These are phyloP conservation scores for Venturia pyrina DNA, from an alignment of 2,329 filamentous ascomycete species.

Conservation along the genomic window DNA sequence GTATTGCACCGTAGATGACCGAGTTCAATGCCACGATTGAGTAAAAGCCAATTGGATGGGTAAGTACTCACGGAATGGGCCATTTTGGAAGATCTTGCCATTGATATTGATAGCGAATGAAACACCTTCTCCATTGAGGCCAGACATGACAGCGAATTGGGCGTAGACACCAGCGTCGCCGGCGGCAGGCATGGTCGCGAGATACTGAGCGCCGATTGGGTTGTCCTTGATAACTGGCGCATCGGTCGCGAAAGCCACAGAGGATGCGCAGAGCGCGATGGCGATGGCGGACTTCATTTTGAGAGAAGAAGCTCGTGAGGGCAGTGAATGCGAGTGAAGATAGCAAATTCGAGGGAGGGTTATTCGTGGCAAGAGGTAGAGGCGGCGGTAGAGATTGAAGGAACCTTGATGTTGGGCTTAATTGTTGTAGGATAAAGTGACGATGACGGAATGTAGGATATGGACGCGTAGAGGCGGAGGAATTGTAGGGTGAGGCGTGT, in stretches of 20 bases:
- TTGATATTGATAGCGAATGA: constrained; percentile 12
- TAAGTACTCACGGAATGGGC: constrained; percentile 9
- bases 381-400: not conserved
- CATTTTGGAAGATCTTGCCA: not conserved
- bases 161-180: constrained; percentile 14
- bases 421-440: not conserved
- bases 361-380: not conserved
- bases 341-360: not conserved
- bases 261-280: not conserved
- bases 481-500: not conserved
- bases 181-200: constrained; percentile 18
- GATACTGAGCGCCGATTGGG: constrained; percentile 29
- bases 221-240: constrained; percentile 20
- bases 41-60: not conserved
- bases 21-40: not conserved
- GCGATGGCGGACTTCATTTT: constrained; percentile 1
- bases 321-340: not conserved
- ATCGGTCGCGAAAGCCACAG: constrained; percentile 9
- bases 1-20: no score
- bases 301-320: not conserved
- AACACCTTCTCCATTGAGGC: constrained; percentile 7
- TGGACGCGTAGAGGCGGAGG: not conserved
- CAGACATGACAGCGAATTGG: constrained; percentile 7
- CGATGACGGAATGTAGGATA: not conserved
- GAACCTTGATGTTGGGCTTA: not conserved